A percentile compares a stretch with the other conserved stretches of the same genome.
Evolutionary conservation across 441 rosid genomes (phyloP).

Genomic region (Heliophila coronopifolia): DNA sequence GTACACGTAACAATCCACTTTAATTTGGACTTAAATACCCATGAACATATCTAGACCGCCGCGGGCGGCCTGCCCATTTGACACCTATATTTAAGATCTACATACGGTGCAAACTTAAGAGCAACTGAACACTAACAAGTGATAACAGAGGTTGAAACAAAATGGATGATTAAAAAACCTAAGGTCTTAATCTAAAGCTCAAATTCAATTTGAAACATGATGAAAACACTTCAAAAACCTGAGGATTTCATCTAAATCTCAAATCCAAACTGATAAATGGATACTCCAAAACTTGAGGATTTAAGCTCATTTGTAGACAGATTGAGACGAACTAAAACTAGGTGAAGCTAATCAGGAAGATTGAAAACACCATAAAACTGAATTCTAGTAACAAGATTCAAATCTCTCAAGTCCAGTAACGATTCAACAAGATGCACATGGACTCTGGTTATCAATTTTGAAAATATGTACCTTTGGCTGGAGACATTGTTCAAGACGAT

Average conservation of each 20-base stretch:
- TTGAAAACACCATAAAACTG: background rate
- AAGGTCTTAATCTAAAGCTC: background rate
- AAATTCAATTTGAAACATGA: background rate
- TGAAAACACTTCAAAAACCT: background rate
- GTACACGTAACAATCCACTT: too few relatives aligned
- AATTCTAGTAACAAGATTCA: background rate
- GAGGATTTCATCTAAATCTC: background rate
- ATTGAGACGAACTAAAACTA: background rate
- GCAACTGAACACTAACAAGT: background rate
- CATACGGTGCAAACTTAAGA: background rate
- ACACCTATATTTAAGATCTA: too few relatives aligned
- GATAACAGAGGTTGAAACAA: background rate
- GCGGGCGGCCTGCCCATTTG: too few relatives aligned
- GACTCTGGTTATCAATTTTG: background rate
- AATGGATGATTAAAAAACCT: background rate
- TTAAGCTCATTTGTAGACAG: background rate
- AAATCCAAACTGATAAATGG: background rate
- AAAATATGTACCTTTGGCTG: slow-evolving; percentile 26
- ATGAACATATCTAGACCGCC: too few relatives aligned
- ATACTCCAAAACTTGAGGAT: background rate
- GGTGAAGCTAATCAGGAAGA: background rate
- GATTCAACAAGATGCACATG: background rate
- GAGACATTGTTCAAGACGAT: slow-evolving; percentile 25
- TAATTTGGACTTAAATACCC: too few relatives aligned
- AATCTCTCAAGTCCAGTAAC: background rate